Conservation (phyloP, 768 basidiomycete species). For the Russula compacta region DNA sequence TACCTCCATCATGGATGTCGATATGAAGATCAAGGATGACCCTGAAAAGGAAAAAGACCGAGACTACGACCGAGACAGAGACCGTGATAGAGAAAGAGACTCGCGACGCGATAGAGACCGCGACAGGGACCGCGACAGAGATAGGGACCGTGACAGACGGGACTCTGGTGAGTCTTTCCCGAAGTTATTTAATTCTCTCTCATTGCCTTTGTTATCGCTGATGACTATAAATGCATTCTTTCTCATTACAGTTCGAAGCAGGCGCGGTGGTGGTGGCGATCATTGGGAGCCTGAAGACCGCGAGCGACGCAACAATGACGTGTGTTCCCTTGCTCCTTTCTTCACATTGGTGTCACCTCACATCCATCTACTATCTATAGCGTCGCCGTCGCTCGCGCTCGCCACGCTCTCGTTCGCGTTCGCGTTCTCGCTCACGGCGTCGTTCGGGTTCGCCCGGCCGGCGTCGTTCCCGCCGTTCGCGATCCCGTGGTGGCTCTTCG, state of each 20-base stretch:
- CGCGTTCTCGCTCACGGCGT: conserved; percentile 61
- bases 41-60: conserved; percentile 51
- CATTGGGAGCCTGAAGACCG: conserved; percentile 78
- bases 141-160: conserved; percentile 41
- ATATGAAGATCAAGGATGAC: conserved; percentile 74
- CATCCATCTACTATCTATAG: conserved; percentile 1
- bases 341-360: neutral
- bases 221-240: conserved; percentile 23
- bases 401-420: conserved; percentile 41
- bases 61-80: conserved; percentile 36
- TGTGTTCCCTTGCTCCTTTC: conserved; percentile 23
- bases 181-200: conserved; percentile 2
- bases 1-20: conserved; percentile 53
- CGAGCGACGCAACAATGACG: conserved; percentile 56
- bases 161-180: conserved; percentile 42
- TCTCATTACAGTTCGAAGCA: conserved; percentile 34
- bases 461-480: conserved; percentile 49
- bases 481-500: conserved; percentile 44
- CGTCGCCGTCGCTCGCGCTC: conserved; percentile 37
- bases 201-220: neutral
- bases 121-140: conserved; percentile 32
- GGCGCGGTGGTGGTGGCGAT: conserved; percentile 42
- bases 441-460: conserved; percentile 53
- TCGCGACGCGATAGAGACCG: conserved; percentile 41
- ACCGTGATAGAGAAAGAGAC: conserved; percentile 39